Conservation (phyloP, 2,329 filamentous ascomycete genomes). For the Coleophoma crateriformis region DNA sequence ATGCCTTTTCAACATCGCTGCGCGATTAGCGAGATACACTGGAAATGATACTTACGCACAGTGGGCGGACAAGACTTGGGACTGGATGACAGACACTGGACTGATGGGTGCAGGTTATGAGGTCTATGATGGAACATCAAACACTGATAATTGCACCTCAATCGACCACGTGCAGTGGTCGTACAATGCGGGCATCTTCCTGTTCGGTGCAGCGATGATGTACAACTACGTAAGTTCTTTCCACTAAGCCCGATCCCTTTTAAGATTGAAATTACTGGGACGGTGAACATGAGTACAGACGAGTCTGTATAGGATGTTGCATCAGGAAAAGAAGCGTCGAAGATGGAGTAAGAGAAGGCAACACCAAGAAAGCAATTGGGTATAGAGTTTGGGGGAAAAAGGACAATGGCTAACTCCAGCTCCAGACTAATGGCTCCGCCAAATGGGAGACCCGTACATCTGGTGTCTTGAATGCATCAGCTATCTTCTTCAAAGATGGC, state of each 20-base stretch:
- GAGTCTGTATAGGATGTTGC: no score
- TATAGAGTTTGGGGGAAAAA: background rate
- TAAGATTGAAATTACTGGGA: background rate
- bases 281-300: background rate
- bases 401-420: background rate
- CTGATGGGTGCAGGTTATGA: slow-evolving; percentile 56
- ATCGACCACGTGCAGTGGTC: slow-evolving; percentile 61
- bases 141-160: slow-evolving; percentile 51
- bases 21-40: slow-evolving; percentile 68
- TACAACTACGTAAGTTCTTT: slow-evolving; percentile 52
- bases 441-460: slow-evolving; percentile 52
- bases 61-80: slow-evolving; percentile 55
- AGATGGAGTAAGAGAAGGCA: no score
- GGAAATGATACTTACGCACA: slow-evolving; percentile 58
- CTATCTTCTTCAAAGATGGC: slow-evolving; percentile 48
- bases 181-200: slow-evolving; percentile 57
- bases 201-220: slow-evolving; percentile 62
- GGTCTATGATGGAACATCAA: slow-evolving; percentile 59
- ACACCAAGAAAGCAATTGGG: no score
- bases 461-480: slow-evolving; percentile 44
- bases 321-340: no score
- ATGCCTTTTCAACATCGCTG: slow-evolving; percentile 58
- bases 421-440: slow-evolving; percentile 41
- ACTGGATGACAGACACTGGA: slow-evolving; percentile 50
- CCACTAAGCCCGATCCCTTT: background rate